Conservation (phyloP, 169 alveolate genomes). For the Plasmodium vivax region DNA sequence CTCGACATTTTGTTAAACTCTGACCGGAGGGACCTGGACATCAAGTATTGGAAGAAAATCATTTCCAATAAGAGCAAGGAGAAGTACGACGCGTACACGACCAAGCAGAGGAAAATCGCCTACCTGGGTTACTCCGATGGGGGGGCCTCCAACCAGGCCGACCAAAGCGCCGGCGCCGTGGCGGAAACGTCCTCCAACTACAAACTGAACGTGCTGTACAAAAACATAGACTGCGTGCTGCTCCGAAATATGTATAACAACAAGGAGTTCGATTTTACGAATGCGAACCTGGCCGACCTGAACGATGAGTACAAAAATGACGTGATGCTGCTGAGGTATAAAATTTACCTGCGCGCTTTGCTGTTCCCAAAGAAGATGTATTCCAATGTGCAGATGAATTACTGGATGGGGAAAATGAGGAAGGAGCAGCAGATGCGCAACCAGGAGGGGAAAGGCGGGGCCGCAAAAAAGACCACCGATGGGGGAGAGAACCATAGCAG, state of each 20-base stretch:
- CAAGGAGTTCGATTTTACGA: conserved; percentile 67
- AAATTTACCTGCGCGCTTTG: conserved; percentile 57
- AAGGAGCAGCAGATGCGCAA: conserved; percentile 8
- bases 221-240: conserved; percentile 70
- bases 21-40: conserved; percentile 74
- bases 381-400: conserved; percentile 66
- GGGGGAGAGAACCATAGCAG: neutral
- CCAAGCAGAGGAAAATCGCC: conserved; percentile 64
- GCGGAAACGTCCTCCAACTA: conserved; percentile 50
- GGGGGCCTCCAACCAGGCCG: neutral
- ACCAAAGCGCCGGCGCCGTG: neutral
- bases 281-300: conserved; percentile 43
- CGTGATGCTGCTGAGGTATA: conserved; percentile 44
- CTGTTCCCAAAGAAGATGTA: conserved; percentile 62
- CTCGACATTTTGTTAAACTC: conserved; percentile 64
- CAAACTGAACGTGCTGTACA: conserved; percentile 47
- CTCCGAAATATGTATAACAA: conserved; percentile 69
- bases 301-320: conserved; percentile 73
- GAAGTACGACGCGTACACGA: conserved; percentile 72
- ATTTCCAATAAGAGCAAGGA: conserved; percentile 73
- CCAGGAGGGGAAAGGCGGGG: neutral
- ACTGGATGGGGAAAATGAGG: conserved; percentile 1
- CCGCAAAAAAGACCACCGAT: neutral
- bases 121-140: conserved; percentile 25
- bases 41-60: conserved; percentile 73